phyloP scores from a whole-genome alignment of 345 rosid genomes.

The Populus alba region DNA sequence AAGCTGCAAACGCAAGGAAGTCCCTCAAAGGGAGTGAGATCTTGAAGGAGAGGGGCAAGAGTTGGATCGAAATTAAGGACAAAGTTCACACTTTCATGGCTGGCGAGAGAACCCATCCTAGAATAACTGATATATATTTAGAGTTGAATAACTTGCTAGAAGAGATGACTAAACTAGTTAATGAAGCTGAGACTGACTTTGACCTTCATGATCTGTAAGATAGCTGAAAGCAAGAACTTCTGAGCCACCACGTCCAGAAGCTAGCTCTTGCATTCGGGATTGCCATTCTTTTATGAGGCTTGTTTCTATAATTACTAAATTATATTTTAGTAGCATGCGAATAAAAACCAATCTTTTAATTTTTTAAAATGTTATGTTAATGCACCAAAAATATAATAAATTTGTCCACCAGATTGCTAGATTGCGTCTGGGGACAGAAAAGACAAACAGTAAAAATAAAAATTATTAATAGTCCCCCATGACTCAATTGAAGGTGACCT shows the following conservation, averaged over 20 bases:
- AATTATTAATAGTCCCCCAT: no score
- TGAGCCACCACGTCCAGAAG: slow-evolving; percentile 72
- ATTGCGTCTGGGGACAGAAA: no score
- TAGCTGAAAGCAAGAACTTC: slow-evolving; percentile 48
- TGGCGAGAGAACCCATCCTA: slow-evolving; percentile 57
- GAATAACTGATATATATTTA: slow-evolving; percentile 50
- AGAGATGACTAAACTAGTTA: slow-evolving; percentile 48
- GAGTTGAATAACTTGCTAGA: slow-evolving; percentile 47
- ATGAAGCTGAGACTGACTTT: slow-evolving; percentile 42
- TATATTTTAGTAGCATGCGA: slow-evolving; percentile 26
- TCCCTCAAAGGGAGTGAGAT: slow-evolving; percentile 46
- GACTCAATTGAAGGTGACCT: no score
- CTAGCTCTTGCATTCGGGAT: slow-evolving; percentile 62
- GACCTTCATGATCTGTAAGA: slow-evolving; percentile 64
- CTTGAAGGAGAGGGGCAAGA: slow-evolving; percentile 66
- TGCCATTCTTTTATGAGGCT: slow-evolving; percentile 76
- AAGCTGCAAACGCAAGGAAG: slow-evolving; percentile 57
- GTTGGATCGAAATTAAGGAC: slow-evolving; percentile 77
- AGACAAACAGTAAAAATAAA: no score
- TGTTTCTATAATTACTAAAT: slow-evolving; percentile 52
- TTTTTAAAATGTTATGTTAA: no score
- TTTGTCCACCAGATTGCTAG: no score
- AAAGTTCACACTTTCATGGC: slow-evolving; percentile 60
- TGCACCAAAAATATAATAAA: no score
- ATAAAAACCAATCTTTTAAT: no score